Base-by-base conservation (phyloP, 139 green algal genomes). In the Edaphochlamys debaryana region DNA sequence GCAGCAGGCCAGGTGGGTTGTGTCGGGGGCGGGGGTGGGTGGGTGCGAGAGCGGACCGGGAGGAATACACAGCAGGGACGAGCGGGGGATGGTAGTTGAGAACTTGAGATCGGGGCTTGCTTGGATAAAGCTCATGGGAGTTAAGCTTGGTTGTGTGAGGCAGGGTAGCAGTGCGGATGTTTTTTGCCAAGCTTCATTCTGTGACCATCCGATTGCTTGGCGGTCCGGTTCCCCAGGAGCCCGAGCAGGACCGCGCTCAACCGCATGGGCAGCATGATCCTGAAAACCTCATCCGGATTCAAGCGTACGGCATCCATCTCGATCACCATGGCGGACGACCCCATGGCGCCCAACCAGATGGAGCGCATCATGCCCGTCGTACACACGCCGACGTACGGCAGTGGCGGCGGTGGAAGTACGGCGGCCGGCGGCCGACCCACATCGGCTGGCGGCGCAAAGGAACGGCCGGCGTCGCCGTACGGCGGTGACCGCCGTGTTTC, bases 261-360 rank as follows among this genome's bases (percentile, higher is more conserved):
- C 60, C 75, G 75, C 22, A n/a, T 81, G 15, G 41, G 30, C 30
- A 72, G 60, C 41, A 40, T 81, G 25, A 81, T 81, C 75, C 13
- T 54, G 45, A 81, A 81, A 32, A 64, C 75, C 42, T 60, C 36
- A 38, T 72, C 60, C 20, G 75, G 75, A 27, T 81, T 81, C 60
- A 81, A 81, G n/a, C 60, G 75, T 15, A 72, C 75, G 11, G 75
- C 75, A 40, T 50, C 29, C 32, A 73, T 82, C 76, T 82, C 76
- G 0, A 82, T 82, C 76, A 82, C 62, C 25, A 82, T 82, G 76
- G 76, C 76, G 30, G 76, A 82, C n/a, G 76, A 82, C 42, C 76
- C 76, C 32, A 34, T 82, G 42, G 23, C 52, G 32, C 76, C 76
- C 32, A 82, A 82, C 60, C 76, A 82, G 22, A 82, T 82, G 76